Evolutionary conservation across 2,329 filamentous ascomycete species (phyloP).

Genomic region (Leptographium galeiforme): DNA sequence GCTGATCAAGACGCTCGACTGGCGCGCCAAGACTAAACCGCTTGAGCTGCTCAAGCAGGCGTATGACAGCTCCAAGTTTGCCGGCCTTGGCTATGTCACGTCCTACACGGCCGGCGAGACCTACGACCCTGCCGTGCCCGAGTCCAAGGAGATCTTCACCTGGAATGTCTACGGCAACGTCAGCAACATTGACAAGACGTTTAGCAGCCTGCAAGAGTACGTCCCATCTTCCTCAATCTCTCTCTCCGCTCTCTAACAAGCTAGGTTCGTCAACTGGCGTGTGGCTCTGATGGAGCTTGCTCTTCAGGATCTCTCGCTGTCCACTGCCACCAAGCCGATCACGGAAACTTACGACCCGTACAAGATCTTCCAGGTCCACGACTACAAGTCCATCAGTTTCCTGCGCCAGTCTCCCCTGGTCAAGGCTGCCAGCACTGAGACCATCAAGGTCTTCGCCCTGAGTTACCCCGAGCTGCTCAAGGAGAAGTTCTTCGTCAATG

Average conservation of each 20-base stretch:
- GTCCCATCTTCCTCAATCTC: conserved; percentile 18
- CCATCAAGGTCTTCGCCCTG: conserved; percentile 66
- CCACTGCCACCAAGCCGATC: conserved; percentile 54
- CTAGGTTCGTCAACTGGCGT: conserved; percentile 79
- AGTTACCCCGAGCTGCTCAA: conserved; percentile 82
- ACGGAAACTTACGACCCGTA: conserved; percentile 70
- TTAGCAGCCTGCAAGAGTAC: conserved; percentile 70
- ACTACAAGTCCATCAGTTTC: conserved; percentile 82
- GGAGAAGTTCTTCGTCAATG: conserved; percentile 93
- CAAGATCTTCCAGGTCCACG: conserved; percentile 85
- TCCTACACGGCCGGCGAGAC: conserved; percentile 42
- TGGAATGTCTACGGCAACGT: conserved; percentile 91
- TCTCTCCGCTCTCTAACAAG: not conserved
- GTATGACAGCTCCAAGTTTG: conserved; percentile 60
- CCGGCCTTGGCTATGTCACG: conserved; percentile 68
- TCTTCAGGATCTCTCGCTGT: conserved; percentile 58
- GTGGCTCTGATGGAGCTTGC: conserved; percentile 83
- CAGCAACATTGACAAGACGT: conserved; percentile 68
- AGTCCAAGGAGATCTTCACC: conserved; percentile 54
- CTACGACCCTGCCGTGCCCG: conserved; percentile 21
- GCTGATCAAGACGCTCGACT: conserved; percentile 64
- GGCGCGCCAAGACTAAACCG: conserved; percentile 68
- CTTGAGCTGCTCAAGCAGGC: conserved; percentile 48
- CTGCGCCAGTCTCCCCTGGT: conserved; percentile 66
- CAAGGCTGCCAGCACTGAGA: conserved; percentile 64